These are phyloP conservation scores for Gymnopilus dilepis DNA, from an alignment of 768 basidiomycete genomes.

Conservation along the genomic window DNA sequence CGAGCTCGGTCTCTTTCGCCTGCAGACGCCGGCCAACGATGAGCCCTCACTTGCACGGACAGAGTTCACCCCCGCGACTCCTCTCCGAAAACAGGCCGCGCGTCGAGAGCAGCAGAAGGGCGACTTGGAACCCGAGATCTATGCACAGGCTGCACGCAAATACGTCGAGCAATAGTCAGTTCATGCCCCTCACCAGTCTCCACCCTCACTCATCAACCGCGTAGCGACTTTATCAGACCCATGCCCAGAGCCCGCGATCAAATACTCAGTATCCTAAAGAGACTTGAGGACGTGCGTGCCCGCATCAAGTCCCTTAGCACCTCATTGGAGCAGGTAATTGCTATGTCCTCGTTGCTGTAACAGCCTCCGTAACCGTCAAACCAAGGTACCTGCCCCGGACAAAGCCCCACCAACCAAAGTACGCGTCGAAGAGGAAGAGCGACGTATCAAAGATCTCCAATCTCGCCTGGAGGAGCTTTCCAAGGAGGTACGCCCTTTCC, in stretches of 20 bases:
- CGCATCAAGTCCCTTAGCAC: conserved; percentile 36
- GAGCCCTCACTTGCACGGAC: conserved; percentile 59
- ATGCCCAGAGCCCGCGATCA: conserved; percentile 57
- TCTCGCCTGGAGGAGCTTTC: conserved; percentile 43
- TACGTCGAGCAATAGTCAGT: conserved; percentile 81
- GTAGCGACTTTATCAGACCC: conserved; percentile 47
- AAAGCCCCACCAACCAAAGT: conserved; percentile 34
- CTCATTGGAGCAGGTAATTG: conserved; percentile 23
- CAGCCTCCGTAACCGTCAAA: conserved; percentile 14
- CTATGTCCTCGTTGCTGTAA: not conserved
- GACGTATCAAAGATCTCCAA: conserved; percentile 43
- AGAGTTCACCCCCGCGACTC: conserved; percentile 74
- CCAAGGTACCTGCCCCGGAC: not conserved
- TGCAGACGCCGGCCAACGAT: conserved; percentile 36
- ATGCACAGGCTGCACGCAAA: conserved; percentile 75
- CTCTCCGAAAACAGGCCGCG: conserved; percentile 53
- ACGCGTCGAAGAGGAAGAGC: conserved; percentile 48
- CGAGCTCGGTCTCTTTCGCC: conserved; percentile 78
- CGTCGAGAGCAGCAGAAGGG: conserved; percentile 49
- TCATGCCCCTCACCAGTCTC: not conserved
- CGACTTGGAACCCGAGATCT: conserved; percentile 76
- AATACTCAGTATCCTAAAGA: conserved; percentile 47
- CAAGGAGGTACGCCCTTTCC: conserved; percentile 38
- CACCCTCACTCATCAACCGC: conserved; percentile 14
- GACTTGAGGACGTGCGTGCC: conserved; percentile 42